Evolutionary conservation across 2,329 filamentous ascomycete genomes (phyloP).

Genomic region (Stagonosporopsis tanaceti): DNA sequence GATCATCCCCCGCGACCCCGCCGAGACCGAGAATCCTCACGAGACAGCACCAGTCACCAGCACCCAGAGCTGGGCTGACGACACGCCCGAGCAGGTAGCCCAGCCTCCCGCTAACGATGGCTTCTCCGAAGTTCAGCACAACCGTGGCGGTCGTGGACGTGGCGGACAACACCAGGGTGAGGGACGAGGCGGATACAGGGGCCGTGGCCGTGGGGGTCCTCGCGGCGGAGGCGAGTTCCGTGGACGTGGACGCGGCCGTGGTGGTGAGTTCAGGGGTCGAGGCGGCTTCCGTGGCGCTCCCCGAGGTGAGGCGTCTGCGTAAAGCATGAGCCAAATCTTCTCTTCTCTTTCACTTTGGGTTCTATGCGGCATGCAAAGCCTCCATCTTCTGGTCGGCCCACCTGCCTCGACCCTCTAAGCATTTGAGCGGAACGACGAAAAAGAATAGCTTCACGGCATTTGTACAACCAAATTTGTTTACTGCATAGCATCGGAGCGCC

Average conservation of each 20-base stretch:
- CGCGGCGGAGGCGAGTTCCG: constrained; percentile 50
- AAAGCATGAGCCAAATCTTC: constrained; percentile 11
- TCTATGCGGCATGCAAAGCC: constrained; percentile 22
- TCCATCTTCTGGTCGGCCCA: constrained; percentile 23
- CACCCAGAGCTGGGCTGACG: constrained; percentile 83
- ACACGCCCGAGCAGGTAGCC: constrained; percentile 58
- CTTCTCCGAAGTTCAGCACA: constrained; percentile 71
- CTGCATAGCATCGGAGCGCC: constrained; percentile 51
- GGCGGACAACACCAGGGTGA: constrained; percentile 47
- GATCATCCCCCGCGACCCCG: constrained; percentile 74
- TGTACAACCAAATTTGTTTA: constrained; percentile 45
- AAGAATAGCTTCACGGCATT: constrained; percentile 35
- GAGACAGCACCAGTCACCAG: constrained; percentile 63
- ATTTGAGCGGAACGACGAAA: constrained; percentile 33
- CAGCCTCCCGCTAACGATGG: constrained; percentile 64
- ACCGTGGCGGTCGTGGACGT: constrained; percentile 59
- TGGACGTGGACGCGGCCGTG: constrained; percentile 54
- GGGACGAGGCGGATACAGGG: constrained; percentile 63
- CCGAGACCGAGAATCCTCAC: constrained; percentile 75
- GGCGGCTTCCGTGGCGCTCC: constrained; percentile 47
- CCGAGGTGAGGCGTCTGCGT: constrained; percentile 37
- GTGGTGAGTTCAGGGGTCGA: constrained; percentile 53
- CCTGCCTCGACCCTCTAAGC: constrained; percentile 28
- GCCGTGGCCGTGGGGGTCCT: constrained; percentile 58
- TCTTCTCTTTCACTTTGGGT: constrained; percentile 22